Base-by-base conservation (phyloP, 164 flowering plant genomes). In the Houttuynia cordata region DNA sequence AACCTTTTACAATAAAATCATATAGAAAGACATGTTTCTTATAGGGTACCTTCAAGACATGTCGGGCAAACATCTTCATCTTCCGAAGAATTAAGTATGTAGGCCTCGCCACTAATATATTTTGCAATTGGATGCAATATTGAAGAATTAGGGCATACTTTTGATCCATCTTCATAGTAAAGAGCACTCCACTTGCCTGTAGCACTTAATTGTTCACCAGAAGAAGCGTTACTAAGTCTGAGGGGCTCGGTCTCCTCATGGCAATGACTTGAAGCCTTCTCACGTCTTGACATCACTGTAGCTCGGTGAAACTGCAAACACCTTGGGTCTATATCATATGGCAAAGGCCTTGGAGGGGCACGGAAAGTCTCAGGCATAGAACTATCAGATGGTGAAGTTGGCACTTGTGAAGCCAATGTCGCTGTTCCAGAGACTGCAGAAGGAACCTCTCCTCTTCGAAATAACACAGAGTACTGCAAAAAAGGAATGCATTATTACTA, bases 41-140 rank as follows among this genome's bases (percentile, higher is more conserved):
- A n/a, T n/a, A n/a, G 57, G 62, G 70, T 74, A 85, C 91, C 87
- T 52, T 82, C 91, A 57, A 85, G 86, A 68, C 85, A 85, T 39
- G 87, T 81, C 51, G 87, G 87, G 65, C 87, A 82, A 54, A 79
- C 80, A 69, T 82, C 86, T 74, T 85, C 87, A 57, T 85, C 89
- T 63, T 83, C 85, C 22, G 74, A 68, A 51, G 82, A 66, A 14
- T 78, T 69, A 40, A 76, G 66, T 22, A 67, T 58, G 61, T 70
- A 73, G 34, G 63, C 25, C 42, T 71, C 59, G 34, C 83, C 86
- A 60, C 64, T 61, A 0, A 70, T 62, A 42, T 51, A 41, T 75
- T 78, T 80, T 58, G 74, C n/a, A 15, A 72, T 61, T 59, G 63
- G 66, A 56, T 59, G 21, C 68, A 71, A 80, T 53, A 73, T 80